Evolutionary conservation across 1,284 basidiomycete species (phyloP), one percentile per base, ranked within the genome.

Genomic region (Pseudozyma sp.): DNA sequence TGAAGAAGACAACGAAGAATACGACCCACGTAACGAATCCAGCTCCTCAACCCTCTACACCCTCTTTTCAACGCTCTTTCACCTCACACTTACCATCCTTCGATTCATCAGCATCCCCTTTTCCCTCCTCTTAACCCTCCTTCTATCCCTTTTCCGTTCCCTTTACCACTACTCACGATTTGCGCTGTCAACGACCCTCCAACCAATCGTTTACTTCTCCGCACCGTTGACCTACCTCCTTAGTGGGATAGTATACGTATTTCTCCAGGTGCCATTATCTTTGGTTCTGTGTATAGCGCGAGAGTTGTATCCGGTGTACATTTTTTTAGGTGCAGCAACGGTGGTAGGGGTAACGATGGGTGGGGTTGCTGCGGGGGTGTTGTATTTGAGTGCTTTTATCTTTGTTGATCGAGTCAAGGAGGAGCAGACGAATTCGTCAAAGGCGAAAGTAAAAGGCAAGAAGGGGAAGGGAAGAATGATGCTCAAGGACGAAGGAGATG

Each of bases 271-370:
- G 0, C 76, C 76, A 0, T 34, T 35, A 4, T 1, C 11, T 7
- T 5, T 71, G 0, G 19, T 76, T 11, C 21, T 13, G 5, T 25
- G 19, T 0, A 7, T 72, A 0, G 65, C 34, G 1, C 53, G 13
- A 2, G 76, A 78, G 34, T 42, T 78, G 16, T 78, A 78, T 38
- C 76, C 76, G 0, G 64, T 78, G 12, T 78, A 78, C 54, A 61
- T 78, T 55, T 78, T 78, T 40, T 38, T 78, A 0, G 76, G 76
- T 0, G 70, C 66, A 5, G 76, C 76, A 0, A 58, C 36, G 16
- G 58, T 66, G 13, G 52, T 78, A 0, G 76, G 76, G 0, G 12
- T 70, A 14, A 13, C 21, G 9, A 70, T 78, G 54, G 76, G 76
- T 1, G 0, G 67, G 0, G 39, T 14, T 11, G 59, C 76, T 0